Evolutionary conservation across 768 basidiomycete genomes (phyloP), one percentile per base, ranked within the genome.

Genomic region (Tulasnella sp.): DNA sequence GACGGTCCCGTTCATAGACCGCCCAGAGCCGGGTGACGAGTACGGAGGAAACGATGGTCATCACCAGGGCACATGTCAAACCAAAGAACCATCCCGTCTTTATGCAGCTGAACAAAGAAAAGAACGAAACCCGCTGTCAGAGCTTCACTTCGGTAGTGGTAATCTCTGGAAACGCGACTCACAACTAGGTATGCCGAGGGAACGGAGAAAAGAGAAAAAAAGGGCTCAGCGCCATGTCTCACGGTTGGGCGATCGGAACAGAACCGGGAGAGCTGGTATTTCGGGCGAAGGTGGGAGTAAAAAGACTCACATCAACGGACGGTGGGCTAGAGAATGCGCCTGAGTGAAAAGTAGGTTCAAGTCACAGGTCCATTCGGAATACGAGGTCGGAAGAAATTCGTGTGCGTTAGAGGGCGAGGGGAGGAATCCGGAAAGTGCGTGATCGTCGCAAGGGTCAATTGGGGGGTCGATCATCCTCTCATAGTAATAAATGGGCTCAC

Each of bases 11-110:
- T 1, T 40, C 70, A 32, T 72, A 72, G 0, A 72, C 42, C 9
- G 70, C 70, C 70, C 70, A 72, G 70, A 46, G 23, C 26, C 70
- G 70, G 70, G 70, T 46, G 0, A 72, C 42, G 35, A 72, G 37
- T 3, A 46, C 42, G 6, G 42, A 72, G 70, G 70, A 40, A 1
- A 72, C 70, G 16, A 40, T 39, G 18, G 42, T 72, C 70, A 72
- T 72, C 9, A 72, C 70, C 26, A 72, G 23, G 3, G 26, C 26
- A 11, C 57, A 61, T 26, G 57, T 32, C 26, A 32, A 10, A 0
- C 57, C 57, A 26, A 29, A 61, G 57, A 29, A 61, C 2, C 57
- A 61, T 29, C 57, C 57, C 11, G n/a, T 61, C n/a, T n/a, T 61
- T 29, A 29, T 29, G 57, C 57, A 61, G n/a, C 57, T 61, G 57